These are phyloP conservation scores for Ogataea nakhonphanomensis DNA, from an alignment of 805 yeast genomes.

Conservation along the genomic window DNA sequence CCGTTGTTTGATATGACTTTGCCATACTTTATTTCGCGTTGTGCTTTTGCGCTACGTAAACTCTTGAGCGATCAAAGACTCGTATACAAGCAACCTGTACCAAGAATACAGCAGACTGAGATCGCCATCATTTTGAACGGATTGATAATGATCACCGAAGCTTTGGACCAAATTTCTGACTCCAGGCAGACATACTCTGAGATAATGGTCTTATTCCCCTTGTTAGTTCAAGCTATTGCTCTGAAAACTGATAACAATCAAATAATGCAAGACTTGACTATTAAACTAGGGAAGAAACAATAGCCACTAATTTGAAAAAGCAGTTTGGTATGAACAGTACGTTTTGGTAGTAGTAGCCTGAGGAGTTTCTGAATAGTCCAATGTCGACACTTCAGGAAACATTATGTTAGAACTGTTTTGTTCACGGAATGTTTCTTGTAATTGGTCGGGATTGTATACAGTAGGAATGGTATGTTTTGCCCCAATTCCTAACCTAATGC, in stretches of 20 bases:
- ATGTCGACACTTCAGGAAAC: slow-evolving; percentile 5
- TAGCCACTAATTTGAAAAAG: slow-evolving; percentile 5
- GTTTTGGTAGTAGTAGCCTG: slow-evolving; percentile 12
- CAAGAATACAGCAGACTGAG: slow-evolving; percentile 64
- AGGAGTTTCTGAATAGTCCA: slow-evolving; percentile 5
- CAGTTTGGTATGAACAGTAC: slow-evolving; percentile 15
- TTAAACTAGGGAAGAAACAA: slow-evolving; percentile 12
- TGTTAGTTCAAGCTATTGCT: slow-evolving; percentile 24
- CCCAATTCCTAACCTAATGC: slow-evolving; percentile 42
- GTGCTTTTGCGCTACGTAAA: slow-evolving; percentile 58
- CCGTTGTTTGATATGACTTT: slow-evolving; percentile 30
- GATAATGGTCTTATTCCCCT: slow-evolving; percentile 18
- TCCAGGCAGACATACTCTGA: slow-evolving; percentile 5
- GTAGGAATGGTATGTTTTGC: slow-evolving; percentile 24
- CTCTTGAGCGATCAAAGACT: slow-evolving; percentile 61
- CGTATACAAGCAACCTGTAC: slow-evolving; percentile 59
- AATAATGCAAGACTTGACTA: slow-evolving; percentile 17
- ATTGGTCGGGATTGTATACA: slow-evolving; percentile 22
- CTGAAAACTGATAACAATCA: slow-evolving; percentile 7
- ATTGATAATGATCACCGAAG: slow-evolving; percentile 21
- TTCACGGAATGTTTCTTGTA: slow-evolving; percentile 4
- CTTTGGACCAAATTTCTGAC: slow-evolving; percentile 1
- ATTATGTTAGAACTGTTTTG: background rate
- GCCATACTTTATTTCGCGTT: slow-evolving; percentile 53
- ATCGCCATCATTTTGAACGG: slow-evolving; percentile 47